Evolutionary conservation across 2,329 filamentous ascomycete species (phyloP), one percentile per base, ranked within the genome.

Genomic region (Arthrinium puccinioides): DNA sequence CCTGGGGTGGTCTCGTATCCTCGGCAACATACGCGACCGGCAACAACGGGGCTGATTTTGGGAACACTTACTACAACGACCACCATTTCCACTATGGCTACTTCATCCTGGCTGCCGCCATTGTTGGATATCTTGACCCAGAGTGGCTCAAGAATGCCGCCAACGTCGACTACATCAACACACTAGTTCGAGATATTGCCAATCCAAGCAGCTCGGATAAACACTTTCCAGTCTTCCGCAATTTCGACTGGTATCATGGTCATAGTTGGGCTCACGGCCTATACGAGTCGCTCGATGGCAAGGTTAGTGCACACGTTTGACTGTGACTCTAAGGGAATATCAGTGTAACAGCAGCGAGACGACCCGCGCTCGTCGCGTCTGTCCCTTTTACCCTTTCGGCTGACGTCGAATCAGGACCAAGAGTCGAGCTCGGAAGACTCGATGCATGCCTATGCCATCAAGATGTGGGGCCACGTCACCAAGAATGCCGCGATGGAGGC

Each of bases 201-300:
- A 95, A 95, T 59, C 81, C 88, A 0, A 81, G 76, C 48, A 54
- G 69, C 3, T 57, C 72, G 14, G 89, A 95, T 55, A 67, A 71
- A 20, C 78, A 78, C 49, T 97, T 94, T 59, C 89, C 90, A 0
- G 81, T 87, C 48, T 89, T 75, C 43, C 77, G 92, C 33, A 77
- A 70, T 39, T 97, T 96, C 54, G 92, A 97, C 61, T 96, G 87
- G 87, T 97, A 82, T 59, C 80, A 94, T 53, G 92, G 90, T 2
- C 92, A 97, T 68, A 88, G 83, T 41, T 96, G 90, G 87, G 90
- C 90, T 3, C 87, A 87, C 38, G 85, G 85, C 1, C 62, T 90
- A 5, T 85, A 78, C 50, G 75, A 84, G 44, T 70, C 74, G 25
- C 67, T 66, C 38, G 84, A 90, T 56, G 85, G 86, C 43, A 89